Percentiles rank a stretch among this genome's conserved stretches.
These are phyloP conservation scores for Quercus lobata DNA, from an alignment of 331 rosid genomes.

Conservation along the genomic window DNA sequence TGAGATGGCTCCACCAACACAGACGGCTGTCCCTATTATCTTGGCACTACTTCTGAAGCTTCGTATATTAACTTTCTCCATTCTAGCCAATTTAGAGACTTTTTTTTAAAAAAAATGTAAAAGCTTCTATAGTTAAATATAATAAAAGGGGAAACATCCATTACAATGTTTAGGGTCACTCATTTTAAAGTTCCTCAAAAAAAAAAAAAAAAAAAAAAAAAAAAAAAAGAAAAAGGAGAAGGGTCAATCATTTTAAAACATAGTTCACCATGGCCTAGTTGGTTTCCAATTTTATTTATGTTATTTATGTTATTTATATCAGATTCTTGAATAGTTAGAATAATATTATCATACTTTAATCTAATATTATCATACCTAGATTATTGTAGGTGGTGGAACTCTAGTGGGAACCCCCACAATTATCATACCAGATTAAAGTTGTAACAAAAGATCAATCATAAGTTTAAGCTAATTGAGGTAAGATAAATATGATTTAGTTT, in stretches of 20 bases:
- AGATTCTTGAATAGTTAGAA: background rate
- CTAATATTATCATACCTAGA: background rate
- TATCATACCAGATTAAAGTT: background rate
- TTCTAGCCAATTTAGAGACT: conserved; percentile 25
- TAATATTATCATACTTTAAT: background rate
- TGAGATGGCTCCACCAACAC: conserved; percentile 63
- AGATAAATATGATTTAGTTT: background rate
- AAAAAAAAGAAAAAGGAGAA: background rate
- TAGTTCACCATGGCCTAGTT: background rate
- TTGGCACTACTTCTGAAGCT: conserved; percentile 56
- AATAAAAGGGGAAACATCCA: background rate
- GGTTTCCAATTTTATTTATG: background rate
- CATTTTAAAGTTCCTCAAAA: background rate
- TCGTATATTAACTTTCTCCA: conserved; percentile 50
- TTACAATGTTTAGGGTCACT: background rate
- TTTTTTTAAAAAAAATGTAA: background rate
- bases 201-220: too few species aligned
- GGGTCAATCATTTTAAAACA: background rate
- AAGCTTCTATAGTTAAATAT: background rate
- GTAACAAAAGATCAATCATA: background rate
- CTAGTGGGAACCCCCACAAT: too few species aligned
- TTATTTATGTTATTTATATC: too few species aligned
- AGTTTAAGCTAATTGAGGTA: background rate
- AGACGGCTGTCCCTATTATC: conserved; percentile 53
- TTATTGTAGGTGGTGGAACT: too few species aligned